These are phyloP conservation scores for Melanopsichium pennsylvanicum DNA, from an alignment of 1,284 basidiomycete species.

Conservation along the genomic window DNA sequence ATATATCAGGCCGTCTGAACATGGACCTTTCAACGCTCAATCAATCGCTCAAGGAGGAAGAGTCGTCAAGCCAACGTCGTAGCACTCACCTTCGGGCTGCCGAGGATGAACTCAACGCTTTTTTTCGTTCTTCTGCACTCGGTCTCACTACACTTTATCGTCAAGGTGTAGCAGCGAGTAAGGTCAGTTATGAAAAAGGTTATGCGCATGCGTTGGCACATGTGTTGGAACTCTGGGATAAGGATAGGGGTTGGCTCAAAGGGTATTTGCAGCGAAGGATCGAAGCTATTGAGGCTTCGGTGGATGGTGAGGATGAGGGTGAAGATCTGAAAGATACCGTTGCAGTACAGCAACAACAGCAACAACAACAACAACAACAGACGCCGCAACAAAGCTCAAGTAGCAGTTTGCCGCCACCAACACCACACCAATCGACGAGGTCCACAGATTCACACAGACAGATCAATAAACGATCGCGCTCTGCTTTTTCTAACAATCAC, in stretches of 20 bases:
- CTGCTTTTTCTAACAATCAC: conserved; percentile 1
- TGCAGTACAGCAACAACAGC: not conserved
- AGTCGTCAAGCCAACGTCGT: conserved; percentile 20
- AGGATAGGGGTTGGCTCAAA: conserved; percentile 39
- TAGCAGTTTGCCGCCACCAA: no score
- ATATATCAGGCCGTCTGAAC: not conserved
- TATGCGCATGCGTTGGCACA: conserved; percentile 44
- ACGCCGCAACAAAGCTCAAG: no score
- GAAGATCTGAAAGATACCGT: conserved; percentile 1
- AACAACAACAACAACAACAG: conserved; percentile 1
- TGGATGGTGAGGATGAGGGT: conserved; percentile 28
- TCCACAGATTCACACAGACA: no score
- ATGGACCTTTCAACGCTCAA: conserved; percentile 42
- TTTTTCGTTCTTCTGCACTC: conserved; percentile 35
- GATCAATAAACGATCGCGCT: conserved; percentile 12
- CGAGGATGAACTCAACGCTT: conserved; percentile 35
- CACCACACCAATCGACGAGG: no score
- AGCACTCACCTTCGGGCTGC: conserved; percentile 16
- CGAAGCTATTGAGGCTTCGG: conserved; percentile 36
- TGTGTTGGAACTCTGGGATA: conserved; percentile 43
- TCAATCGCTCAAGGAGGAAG: conserved; percentile 29
- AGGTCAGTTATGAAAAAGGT: conserved; percentile 34
- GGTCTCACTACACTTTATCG: conserved; percentile 42
- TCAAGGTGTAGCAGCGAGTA: conserved; percentile 28
- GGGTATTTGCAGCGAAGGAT: conserved; percentile 47